Evolutionary conservation across 139 green algal species (phyloP).

Genomic region (Chlorella sp.): DNA sequence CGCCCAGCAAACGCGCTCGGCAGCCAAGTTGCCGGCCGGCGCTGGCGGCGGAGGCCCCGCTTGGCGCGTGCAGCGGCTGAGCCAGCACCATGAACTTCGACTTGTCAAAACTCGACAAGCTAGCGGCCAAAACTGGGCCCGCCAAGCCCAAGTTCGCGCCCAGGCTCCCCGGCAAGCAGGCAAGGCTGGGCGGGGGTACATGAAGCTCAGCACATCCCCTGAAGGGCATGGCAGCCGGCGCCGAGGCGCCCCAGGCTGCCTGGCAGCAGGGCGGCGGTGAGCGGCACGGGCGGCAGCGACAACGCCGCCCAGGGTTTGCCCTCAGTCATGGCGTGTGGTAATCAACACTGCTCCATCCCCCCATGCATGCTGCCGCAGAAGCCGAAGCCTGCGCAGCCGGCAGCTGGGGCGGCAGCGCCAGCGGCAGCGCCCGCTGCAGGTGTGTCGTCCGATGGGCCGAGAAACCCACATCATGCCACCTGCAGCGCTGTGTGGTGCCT

Average conservation of each 20-base stretch:
- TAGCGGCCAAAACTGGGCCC: neutral
- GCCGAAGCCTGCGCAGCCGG: neutral
- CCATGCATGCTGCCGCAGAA: neutral
- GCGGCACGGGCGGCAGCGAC: neutral
- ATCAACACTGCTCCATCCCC: neutral
- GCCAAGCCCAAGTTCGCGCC: constrained; percentile 28
- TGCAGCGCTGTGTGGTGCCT: no score
- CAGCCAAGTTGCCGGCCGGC: no score
- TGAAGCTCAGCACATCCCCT: neutral
- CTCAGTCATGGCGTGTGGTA: neutral
- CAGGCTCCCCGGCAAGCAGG: constrained; percentile 17
- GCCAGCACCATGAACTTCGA: constrained; percentile 31
- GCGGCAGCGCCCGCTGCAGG: neutral
- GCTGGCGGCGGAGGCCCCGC: no score
- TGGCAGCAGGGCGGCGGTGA: neutral
- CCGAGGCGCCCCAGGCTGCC: neutral
- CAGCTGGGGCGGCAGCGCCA: neutral
- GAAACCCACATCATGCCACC: no score
- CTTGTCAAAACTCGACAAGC: constrained; percentile 28
- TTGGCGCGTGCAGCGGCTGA: no score
- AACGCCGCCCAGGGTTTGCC: neutral
- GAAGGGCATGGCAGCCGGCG: no score
- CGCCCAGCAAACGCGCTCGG: no score
- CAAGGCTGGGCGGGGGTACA: neutral
- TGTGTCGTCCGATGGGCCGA: no score